Evolutionary conservation across 225 moss, liverwort and hornwort species (phyloP), one percentile per base, ranked within the genome.

Genomic region (Antitrichia curtipendula): DNA sequence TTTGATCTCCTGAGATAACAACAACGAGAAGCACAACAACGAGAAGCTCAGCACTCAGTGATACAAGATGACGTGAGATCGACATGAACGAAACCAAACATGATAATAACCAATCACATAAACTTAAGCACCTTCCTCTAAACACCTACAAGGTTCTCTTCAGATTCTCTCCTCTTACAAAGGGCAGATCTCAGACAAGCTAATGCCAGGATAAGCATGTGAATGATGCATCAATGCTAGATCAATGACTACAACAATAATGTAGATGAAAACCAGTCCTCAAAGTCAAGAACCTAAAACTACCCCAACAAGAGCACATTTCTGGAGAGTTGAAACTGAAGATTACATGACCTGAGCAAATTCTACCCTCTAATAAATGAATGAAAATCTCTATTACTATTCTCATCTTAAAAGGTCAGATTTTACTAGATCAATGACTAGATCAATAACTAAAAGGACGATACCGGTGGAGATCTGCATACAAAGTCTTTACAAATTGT

Each of bases 1-100:
- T 86, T 92, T 94, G 80, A 87, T 57, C 40, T 91, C 93, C 93
- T 93, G 86, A 80, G 69, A 87, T 45, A 24, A 53, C 81, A 61
- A 61, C 24, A 76, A 57, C 76, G 78, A 63, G 62, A 83, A 72
- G 84, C 59, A 90, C 43, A 41, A 56, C 82, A 72, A 71, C 38
- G 63, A 88, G 57, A 85, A 78, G 78, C 50, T 85, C 73, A 82
- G 63, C 66, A 86, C 17, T 82, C 49, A 75, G 59, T 47, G 61
- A 52, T 52, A 86, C 28, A 80, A 53, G 72, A 76, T 58, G 65
- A 73, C 76, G 29, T 69, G 50, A 77, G 80, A 58, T 87, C 63
- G 25, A 49, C 72, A 83, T 75, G 56, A 62, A 32, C 36, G 22
- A 69, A 80, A 71, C 23, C 65, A 31, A 53, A 65, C 83, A 53